Percentiles rank a stretch among this genome's conserved stretches.
Conservation (phyloP, 345 rosid genomes). For the Lepidium aucheri region DNA sequence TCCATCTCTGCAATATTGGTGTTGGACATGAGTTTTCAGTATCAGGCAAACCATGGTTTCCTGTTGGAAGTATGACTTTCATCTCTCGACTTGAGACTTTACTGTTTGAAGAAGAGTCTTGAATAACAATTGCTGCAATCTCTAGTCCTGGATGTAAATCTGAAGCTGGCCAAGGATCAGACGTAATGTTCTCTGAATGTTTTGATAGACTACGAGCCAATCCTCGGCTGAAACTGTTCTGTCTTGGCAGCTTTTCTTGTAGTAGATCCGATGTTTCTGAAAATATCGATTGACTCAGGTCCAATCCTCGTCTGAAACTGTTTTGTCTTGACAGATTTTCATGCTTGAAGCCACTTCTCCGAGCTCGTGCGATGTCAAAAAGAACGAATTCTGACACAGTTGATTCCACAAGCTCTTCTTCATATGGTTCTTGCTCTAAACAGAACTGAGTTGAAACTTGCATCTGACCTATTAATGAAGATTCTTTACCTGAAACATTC, state of each 20-base stretch:
- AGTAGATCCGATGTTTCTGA: constrained; percentile 29
- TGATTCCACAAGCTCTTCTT: constrained; percentile 38
- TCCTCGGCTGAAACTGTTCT: constrained; percentile 24
- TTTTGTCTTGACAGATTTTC: constrained; percentile 21
- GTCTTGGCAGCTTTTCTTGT: constrained; percentile 13
- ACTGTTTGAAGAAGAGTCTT: constrained; percentile 41
- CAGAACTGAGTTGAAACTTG: constrained; percentile 62
- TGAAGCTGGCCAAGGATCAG: constrained; percentile 38
- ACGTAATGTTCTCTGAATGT: constrained; percentile 22
- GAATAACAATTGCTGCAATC: constrained; percentile 61
- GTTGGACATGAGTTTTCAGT: constrained; percentile 54
- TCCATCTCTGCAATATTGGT: constrained; percentile 80
- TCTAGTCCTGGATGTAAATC: constrained; percentile 57
- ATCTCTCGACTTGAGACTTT: constrained; percentile 30
- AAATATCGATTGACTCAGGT: constrained; percentile 16
- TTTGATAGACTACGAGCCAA: constrained; percentile 22
- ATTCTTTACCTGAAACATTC: constrained; percentile 43
- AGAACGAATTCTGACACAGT: constrained; percentile 73
- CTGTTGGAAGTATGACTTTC: constrained; percentile 67
- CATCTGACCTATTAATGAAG: constrained; percentile 75
- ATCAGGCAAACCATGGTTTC: constrained; percentile 71
- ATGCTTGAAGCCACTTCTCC: constrained; percentile 23
- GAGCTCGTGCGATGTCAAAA: constrained; percentile 53
- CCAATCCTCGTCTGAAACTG: constrained; percentile 16
- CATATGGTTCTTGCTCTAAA: constrained; percentile 41